phyloP scores from a whole-genome alignment of 805 yeast species.

The Cyberlindnera sargentensis region DNA sequence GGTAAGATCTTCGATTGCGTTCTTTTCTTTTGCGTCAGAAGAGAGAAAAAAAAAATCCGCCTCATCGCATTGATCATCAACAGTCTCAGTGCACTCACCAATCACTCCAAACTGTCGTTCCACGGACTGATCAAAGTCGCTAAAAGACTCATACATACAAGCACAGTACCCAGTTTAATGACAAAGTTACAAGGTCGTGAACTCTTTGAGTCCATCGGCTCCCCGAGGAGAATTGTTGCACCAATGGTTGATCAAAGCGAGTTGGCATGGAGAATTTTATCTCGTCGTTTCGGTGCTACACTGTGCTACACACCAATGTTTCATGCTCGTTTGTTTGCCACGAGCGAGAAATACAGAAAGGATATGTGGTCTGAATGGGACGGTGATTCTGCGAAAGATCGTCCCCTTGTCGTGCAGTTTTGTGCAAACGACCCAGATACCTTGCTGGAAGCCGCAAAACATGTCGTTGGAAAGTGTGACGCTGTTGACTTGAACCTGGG shows the following conservation, averaged over 20 bases:
- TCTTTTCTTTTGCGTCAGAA: not conserved
- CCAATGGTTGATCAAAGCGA: conserved; percentile 99
- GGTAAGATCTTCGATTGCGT: too few species aligned
- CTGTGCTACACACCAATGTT: conserved; percentile 96
- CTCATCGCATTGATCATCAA: not conserved
- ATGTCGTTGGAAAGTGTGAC: conserved; percentile 79
- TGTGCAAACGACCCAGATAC: conserved; percentile 94
- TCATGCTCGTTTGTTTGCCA: conserved; percentile 86
- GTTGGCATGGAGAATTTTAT: conserved; percentile 87
- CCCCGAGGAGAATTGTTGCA: conserved; percentile 82
- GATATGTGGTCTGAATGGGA: conserved; percentile 70
- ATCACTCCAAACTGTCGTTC: not conserved
- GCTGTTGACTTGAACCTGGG: conserved; percentile 95
- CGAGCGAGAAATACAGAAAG: conserved; percentile 69
- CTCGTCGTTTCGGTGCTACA: conserved; percentile 86
- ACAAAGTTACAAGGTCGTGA: conserved; percentile 48
- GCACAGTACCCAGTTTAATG: conserved; percentile 6
- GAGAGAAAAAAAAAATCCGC: not conserved
- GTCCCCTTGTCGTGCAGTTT: conserved; percentile 90
- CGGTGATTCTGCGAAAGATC: conserved; percentile 60
- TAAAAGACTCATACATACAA: not conserved
- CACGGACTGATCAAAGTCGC: not conserved
- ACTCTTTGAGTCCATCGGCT: conserved; percentile 60
- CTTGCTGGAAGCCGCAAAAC: conserved; percentile 71
- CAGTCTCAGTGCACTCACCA: too few species aligned